Evolutionary conservation across 306 rosid genomes (phyloP).

Genomic region (Malus domestica): ASM211411v1 NC_041793.1:44583001-44583500

Average conservation of each 20-base stretch:
- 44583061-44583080: conserved; percentile 10
- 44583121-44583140: conserved; percentile 68
- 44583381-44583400: conserved; percentile 61
- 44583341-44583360: conserved; percentile 40
- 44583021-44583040: conserved; percentile 65
- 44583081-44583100: conserved; percentile 16
- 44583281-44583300: conserved; percentile 20
- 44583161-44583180: conserved; percentile 44
- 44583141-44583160: conserved; percentile 58
- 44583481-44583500: conserved; percentile 31
- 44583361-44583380: conserved; percentile 54
- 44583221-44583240: neutral
- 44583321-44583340: conserved; percentile 44
- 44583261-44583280: conserved; percentile 49
- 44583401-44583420: conserved; percentile 22
- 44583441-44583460: conserved; percentile 20
- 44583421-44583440: neutral
- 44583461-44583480: conserved; percentile 73
- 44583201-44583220: neutral
- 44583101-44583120: conserved; percentile 37
- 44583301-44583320: conserved; percentile 42
- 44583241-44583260: conserved; percentile 47
- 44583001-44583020: conserved; percentile 82
- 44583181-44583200: neutral
- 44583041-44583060: conserved; percentile 34